Percentiles rank a stretch among this genome's conserved stretches.
These are phyloP conservation scores for Galerina marginata DNA, from an alignment of 768 basidiomycete species.

Conservation along the genomic window DNA sequence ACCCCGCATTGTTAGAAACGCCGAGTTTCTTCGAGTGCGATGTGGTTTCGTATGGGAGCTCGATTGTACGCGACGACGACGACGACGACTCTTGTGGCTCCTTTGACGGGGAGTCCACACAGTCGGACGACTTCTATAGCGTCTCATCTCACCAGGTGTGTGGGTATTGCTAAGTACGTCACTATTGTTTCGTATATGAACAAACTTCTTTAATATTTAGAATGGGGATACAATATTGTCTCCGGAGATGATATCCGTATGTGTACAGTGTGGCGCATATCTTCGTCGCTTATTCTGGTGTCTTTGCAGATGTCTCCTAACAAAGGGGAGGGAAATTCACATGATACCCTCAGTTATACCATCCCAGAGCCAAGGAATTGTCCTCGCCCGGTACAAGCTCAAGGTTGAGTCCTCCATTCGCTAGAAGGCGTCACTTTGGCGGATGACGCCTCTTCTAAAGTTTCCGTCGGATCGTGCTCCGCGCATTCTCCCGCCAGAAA, in stretches of 20 bases:
- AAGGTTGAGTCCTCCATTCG: slow-evolving; percentile 8
- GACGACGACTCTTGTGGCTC: slow-evolving; percentile 1
- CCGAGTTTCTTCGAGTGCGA: not conserved
- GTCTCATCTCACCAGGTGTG: slow-evolving; percentile 23
- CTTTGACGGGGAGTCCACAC: slow-evolving; percentile 17
- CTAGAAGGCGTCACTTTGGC: slow-evolving; percentile 11
- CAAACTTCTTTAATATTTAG: slow-evolving; percentile 6
- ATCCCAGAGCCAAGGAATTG: slow-evolving; percentile 3
- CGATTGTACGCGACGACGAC: not conserved
- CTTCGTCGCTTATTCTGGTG: not conserved
- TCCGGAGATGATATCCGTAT: slow-evolving; percentile 1
- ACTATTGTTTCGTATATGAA: not conserved
- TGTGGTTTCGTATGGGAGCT: not conserved
- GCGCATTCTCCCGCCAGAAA: not conserved
- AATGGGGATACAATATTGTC: slow-evolving; percentile 1
- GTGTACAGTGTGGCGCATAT: not conserved
- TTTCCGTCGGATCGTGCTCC: not conserved
- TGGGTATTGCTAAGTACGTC: not conserved
- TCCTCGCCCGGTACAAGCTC: slow-evolving; percentile 16
- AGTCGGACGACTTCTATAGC: slow-evolving; percentile 29
- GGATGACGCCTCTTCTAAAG: slow-evolving; percentile 11
- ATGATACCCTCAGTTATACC: slow-evolving; percentile 2
- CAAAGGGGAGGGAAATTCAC: not conserved
- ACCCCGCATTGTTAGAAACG: slow-evolving; percentile 4
- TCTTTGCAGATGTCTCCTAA: not conserved